These are phyloP conservation scores for Aspergillus nanangensis DNA, from an alignment of 495 filamentous ascomycete species.

Conservation along the genomic window DNA sequence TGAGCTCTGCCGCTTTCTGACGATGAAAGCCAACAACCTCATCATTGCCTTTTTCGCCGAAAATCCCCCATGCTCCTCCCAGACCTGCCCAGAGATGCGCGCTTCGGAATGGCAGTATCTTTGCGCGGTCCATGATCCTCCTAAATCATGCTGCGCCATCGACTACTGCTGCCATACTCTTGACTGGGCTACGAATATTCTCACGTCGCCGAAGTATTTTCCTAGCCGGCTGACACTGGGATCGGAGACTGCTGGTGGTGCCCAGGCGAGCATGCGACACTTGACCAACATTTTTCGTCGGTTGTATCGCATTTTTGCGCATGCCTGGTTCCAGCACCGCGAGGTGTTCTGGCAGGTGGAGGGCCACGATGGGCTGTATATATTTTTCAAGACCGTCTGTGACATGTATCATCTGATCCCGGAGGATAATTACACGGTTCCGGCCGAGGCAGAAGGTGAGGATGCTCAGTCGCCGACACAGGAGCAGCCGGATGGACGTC, in stretches of 20 bases:
- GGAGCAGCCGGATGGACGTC: slow-evolving; percentile 31
- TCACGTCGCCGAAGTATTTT: slow-evolving; percentile 88
- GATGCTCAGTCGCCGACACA: slow-evolving; percentile 38
- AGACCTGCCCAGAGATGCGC: slow-evolving; percentile 95
- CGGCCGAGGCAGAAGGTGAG: slow-evolving; percentile 83
- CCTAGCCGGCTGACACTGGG: slow-evolving; percentile 78
- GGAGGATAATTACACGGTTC: slow-evolving; percentile 92
- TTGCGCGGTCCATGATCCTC: slow-evolving; percentile 93
- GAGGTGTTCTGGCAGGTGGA: slow-evolving; percentile 97
- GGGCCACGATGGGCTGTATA: slow-evolving; percentile 76
- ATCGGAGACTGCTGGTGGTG: slow-evolving; percentile 56
- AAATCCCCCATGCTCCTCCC: slow-evolving; percentile 74
- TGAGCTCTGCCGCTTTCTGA: slow-evolving; percentile 92
- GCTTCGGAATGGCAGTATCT: slow-evolving; percentile 98
- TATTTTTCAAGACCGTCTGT: slow-evolving; percentile 95
- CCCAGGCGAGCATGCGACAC: slow-evolving; percentile 65
- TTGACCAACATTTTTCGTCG: slow-evolving; percentile 91
- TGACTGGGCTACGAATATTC: slow-evolving; percentile 89
- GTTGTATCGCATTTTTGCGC: slow-evolving; percentile 93
- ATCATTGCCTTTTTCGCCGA: slow-evolving; percentile 91
- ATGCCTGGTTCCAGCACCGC: slow-evolving; percentile 97
- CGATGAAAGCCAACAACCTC: slow-evolving; percentile 85
- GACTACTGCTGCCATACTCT: slow-evolving; percentile 98
- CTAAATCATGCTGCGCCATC: slow-evolving; percentile 93
- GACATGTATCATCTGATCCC: slow-evolving; percentile 85